Evolutionary conservation across 2,329 filamentous ascomycete genomes (phyloP).

Genomic region (Dactylella cylindrospora): DNA sequence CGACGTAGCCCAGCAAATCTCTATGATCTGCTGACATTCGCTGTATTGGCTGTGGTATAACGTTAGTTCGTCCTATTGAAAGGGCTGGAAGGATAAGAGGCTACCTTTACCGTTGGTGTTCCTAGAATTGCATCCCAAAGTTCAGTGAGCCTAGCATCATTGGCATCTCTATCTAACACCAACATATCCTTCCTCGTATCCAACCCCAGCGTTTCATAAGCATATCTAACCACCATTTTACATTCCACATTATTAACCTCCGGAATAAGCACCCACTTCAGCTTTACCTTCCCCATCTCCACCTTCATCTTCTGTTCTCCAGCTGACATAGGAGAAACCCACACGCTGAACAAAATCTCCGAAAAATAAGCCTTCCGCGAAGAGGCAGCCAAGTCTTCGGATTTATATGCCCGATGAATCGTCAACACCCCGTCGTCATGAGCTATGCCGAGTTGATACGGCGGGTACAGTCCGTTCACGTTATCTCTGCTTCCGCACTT

Average conservation of each 20-base stretch:
- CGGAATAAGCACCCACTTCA: slow-evolving; percentile 16
- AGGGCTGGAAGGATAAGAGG: not conserved
- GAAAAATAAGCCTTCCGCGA: not conserved
- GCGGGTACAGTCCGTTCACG: slow-evolving; percentile 14
- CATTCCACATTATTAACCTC: slow-evolving; percentile 26
- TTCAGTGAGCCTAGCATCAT: not conserved
- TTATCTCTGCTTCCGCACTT: too few species aligned
- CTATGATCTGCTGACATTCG: slow-evolving; percentile 17
- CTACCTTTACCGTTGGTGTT: slow-evolving; percentile 21
- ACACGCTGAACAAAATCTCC: slow-evolving; percentile 22
- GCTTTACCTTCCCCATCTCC: not conserved
- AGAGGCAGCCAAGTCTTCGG: slow-evolving; percentile 2
- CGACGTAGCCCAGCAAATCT: slow-evolving; percentile 3
- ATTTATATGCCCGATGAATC: slow-evolving; percentile 19
- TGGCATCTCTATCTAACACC: not conserved
- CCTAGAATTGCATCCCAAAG: slow-evolving; percentile 25
- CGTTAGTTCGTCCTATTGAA: not conserved
- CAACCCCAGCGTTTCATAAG: slow-evolving; percentile 7
- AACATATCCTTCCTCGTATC: slow-evolving; percentile 6
- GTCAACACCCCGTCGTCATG: slow-evolving; percentile 25
- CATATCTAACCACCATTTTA: slow-evolving; percentile 7
- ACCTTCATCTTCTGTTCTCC: not conserved
- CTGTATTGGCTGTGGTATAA: slow-evolving; percentile 10
- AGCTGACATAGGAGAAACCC: slow-evolving; percentile 4
- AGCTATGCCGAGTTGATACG: slow-evolving; percentile 12